phyloP scores from a whole-genome alignment of 2,329 filamentous ascomycete species.

The Blumeria graminis region DNA sequence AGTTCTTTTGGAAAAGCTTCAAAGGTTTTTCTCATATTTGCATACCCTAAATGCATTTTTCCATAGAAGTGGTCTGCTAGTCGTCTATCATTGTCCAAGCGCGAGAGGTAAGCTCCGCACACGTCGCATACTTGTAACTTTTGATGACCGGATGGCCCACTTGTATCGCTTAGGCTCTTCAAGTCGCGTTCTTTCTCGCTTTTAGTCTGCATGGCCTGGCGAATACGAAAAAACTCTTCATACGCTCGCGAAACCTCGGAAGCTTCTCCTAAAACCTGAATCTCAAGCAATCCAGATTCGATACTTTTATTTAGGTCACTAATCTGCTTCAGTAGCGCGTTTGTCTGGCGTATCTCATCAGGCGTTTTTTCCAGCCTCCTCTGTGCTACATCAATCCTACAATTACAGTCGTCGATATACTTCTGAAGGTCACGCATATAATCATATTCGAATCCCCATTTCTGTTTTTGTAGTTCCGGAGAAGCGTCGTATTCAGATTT shows the following conservation, averaged over 20 bases:
- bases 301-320: conserved; percentile 57
- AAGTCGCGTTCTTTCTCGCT: conserved; percentile 68
- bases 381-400: conserved; percentile 76
- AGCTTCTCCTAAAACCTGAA: conserved; percentile 62
- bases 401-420: conserved; percentile 92
- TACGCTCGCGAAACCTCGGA: conserved; percentile 60
- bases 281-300: conserved; percentile 60
- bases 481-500: conserved; percentile 73
- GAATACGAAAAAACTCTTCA: conserved; percentile 70
- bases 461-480: conserved; percentile 36
- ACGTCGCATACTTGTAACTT: conserved; percentile 98
- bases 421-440: conserved; percentile 91
- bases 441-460: conserved; percentile 80
- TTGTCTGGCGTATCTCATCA: conserved; percentile 91
- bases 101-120: conserved; percentile 78
- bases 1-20: conserved; percentile 73
- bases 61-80: conserved; percentile 96
- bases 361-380: conserved; percentile 85
- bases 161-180: conserved; percentile 75
- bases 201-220: conserved; percentile 58
- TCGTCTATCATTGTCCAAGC: conserved; percentile 81
- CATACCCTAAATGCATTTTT: conserved; percentile 97
- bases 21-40: conserved; percentile 88
- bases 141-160: conserved; percentile 81
- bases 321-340: conserved; percentile 67